These are phyloP conservation scores for Colletotrichum sp. DNA, from an alignment of 2,329 filamentous ascomycete species.

Conservation along the genomic window DNA sequence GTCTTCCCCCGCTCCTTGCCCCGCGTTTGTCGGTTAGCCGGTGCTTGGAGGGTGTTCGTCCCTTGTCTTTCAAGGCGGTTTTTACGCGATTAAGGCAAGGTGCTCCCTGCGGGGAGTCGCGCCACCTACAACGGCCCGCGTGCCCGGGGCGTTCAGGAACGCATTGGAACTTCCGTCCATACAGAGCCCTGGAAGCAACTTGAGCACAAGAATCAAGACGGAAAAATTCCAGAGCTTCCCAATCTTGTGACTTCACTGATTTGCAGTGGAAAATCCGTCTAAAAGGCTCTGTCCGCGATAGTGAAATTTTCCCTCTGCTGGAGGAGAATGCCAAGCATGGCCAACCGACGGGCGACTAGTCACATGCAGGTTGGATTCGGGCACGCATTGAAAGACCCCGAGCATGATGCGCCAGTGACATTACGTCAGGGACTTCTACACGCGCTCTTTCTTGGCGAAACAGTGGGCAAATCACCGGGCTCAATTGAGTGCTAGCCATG, in stretches of 20 bases:
- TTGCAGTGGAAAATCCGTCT: fast-evolving
- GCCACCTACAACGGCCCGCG: constrained; percentile 6
- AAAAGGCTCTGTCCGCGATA: too few relatives aligned
- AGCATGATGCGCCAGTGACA: not conserved
- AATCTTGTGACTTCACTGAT: not conserved
- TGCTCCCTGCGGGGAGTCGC: not conserved
- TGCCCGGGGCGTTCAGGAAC: not conserved
- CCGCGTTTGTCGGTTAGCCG: constrained; percentile 12
- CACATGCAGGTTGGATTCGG: not conserved
- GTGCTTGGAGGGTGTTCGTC: not conserved
- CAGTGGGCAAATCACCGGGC: not conserved
- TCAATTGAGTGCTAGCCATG: not conserved
- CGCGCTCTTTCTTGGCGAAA: not conserved
- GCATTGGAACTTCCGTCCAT: not conserved
- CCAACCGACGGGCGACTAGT: not conserved
- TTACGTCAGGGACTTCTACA: not conserved
- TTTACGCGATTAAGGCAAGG: not conserved
- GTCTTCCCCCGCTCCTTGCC: not conserved
- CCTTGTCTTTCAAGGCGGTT: not conserved
- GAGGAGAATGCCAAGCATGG: not conserved
- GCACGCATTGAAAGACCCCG: not conserved
- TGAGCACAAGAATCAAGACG: not conserved
- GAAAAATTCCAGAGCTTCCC: not conserved
- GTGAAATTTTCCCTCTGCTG: not conserved
- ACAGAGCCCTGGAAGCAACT: not conserved